Percentiles rank a stretch among this genome's conserved stretches.
phyloP scores from a whole-genome alignment of 1,139 yeast genomes.

The Geotrichum macrosporum region DNA sequence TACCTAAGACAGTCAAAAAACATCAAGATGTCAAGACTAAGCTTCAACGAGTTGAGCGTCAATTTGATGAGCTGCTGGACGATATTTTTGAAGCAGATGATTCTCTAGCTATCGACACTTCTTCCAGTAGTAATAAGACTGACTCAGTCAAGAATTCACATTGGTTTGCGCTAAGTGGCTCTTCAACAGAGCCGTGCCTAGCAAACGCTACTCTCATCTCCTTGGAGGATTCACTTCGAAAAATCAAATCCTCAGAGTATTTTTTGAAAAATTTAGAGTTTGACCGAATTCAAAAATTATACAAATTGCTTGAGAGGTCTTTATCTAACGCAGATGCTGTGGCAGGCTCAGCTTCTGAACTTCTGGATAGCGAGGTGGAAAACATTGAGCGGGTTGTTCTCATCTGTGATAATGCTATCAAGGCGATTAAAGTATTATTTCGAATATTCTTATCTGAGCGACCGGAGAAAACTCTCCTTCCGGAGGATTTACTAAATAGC shows the following conservation, averaged over 20 bases:
- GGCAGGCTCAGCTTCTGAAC: conserved; percentile 18
- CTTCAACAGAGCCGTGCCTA: conserved; percentile 22
- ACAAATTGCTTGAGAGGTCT: conserved; percentile 24
- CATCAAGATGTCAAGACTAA: conserved; percentile 17
- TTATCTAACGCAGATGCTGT: conserved; percentile 18
- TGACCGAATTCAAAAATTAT: conserved; percentile 24
- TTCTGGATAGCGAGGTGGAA: conserved; percentile 13
- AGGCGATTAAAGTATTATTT: conserved; percentile 44
- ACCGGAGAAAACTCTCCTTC: conserved; percentile 43
- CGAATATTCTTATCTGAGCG: conserved; percentile 42
- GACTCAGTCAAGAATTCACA: conserved; percentile 22
- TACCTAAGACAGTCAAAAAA: conserved; percentile 7
- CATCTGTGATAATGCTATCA: conserved; percentile 34
- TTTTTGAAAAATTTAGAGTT: conserved; percentile 22
- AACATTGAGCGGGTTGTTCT: conserved; percentile 12
- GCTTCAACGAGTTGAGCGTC: conserved; percentile 18
- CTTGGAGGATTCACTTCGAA: conserved; percentile 24
- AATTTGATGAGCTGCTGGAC: conserved; percentile 22
- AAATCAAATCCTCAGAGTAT: conserved; percentile 19
- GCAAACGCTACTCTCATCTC: conserved; percentile 23
- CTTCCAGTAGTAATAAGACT: conserved; percentile 6
- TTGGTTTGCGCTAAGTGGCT: conserved; percentile 18
- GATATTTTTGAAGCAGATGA: conserved; percentile 29
- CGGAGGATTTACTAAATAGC: conserved; percentile 45
- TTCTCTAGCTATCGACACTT: conserved; percentile 14